Base-by-base conservation (phyloP, 2,329 filamentous ascomycete genomes). In the Colletotrichum musae region DNA sequence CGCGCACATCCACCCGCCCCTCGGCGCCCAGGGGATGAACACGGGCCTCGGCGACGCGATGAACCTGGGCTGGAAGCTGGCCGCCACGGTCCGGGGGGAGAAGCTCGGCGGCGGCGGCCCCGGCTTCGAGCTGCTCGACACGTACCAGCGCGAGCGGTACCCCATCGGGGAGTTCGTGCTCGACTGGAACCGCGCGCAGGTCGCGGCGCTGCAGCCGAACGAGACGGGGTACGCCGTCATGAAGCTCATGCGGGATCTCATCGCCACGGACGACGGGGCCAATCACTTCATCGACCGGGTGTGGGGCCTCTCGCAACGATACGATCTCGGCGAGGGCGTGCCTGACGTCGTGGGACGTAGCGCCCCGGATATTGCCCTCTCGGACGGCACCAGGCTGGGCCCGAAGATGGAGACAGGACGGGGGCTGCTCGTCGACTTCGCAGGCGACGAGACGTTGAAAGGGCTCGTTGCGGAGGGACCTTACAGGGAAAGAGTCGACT, bases 11-110 rank as follows among this genome's bases (percentile, higher is more conserved):
- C 84, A 86, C 66, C 82, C 78, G 39, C 82, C 82, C 2, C 80
- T 82, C 2, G 85, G 83, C 2, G 85, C 82, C 0, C 85, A 87
- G 72, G 86, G 85, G 2, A 81, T 87, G 80, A 87, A 87, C 65
- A 83, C 84, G 0, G 85, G 85, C 0, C 79, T 87, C 24, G 82
- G 82, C 58, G 85, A 87, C 71, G 83, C 83, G 2, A 80, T 85
- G 53, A 87, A 87, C 53, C 75, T 87, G 4, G 82, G 81, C 24
- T 87, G 85, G 83, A 87, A 87, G 71, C 75, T 87, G 3, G 79
- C 81, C 26, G 45, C 58, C 13, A 51, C 58, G 26, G 58, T 43
- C n/a, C 47, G 58, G 32, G 10, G 21, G 21, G 58, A 52, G 47
- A 15, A 0, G 77, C 81, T 0, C 80, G 82, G 0, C 68, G 86